Evolutionary conservation across 495 filamentous ascomycete genomes (phyloP), one percentile per base, ranked within the genome.

Genomic region (Penicillium pancosmium): DNA sequence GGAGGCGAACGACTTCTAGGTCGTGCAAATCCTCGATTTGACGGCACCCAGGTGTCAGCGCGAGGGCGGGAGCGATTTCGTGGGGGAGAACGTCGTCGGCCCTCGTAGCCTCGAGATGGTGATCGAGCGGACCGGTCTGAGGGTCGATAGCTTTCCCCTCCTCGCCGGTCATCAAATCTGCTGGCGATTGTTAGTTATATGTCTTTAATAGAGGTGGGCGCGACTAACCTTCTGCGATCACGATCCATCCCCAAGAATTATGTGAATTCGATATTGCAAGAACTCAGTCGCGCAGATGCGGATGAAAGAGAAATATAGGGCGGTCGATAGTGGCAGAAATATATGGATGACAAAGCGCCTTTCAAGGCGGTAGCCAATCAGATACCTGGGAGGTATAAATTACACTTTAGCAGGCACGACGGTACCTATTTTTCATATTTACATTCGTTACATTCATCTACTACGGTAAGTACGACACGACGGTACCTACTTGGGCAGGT

Each of bases 101-200:
- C 60, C 50, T 70, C 67, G 46, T 76, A 78, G 10, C 67, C 70
- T 50, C 78, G 74, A 57, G 73, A 66, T 23, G 72, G 69, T 19
- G 73, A 75, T 27, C 73, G 69, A 52, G 63, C 67, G 25, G 63
- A 48, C 60, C 77, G 70, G 49, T 76, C 73, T 16, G 69, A 70
- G 36, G 81, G 80, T 12, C 81, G 78, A 70, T 84, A 84, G 54
- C 79, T 81, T 62, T 84, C 81, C 23, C 79, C 78, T n/a, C 79
- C 77, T 55, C 77, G 68, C n/a, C 77, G 74, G n/a, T 81, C 77
- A 62, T 82, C 77, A 68, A 81, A 82, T 65, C 81, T 44, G n/a
- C 16, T 44, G n/a, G 4, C 0, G 1, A 44, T n/a, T 44, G 16
- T 44, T 44, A 44, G 41, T 44, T 5, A 44, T 16, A 19, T 44